A percentile compares a stretch with the other conserved stretches of the same genome.
Conservation (phyloP, 2,329 filamentous ascomycete genomes). For the Chrysosporium keratinophilum region DNA sequence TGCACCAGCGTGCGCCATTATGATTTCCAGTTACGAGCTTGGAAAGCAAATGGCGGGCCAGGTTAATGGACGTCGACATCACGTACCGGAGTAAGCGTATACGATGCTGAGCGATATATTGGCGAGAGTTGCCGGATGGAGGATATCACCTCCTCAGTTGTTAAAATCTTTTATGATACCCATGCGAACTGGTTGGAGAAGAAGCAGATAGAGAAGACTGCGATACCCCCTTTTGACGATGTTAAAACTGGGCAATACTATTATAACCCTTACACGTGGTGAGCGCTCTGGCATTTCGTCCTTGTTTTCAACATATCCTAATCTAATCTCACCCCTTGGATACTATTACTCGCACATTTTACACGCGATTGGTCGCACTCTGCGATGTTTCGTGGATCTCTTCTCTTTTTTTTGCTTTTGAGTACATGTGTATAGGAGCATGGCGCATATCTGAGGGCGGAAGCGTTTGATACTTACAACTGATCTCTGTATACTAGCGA, state of each 20-base stretch:
- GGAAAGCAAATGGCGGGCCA: slow-evolving; percentile 77
- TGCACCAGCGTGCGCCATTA: slow-evolving; percentile 92
- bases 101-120: not conserved
- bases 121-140: not conserved
- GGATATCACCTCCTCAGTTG: too few relatives aligned
- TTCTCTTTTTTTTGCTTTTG: not conserved
- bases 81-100: not conserved
- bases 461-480: not conserved
- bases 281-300: too few relatives aligned
- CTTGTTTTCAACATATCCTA: not conserved
- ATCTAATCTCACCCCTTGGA: not conserved
- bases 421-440: not conserved
- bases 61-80: slow-evolving; percentile 49
- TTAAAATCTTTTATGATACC: too few relatives aligned
- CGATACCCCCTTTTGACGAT: not conserved
- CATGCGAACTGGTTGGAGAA: not conserved
- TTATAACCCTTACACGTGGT: too few relatives aligned
- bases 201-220: not conserved
- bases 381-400: not conserved
- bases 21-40: slow-evolving; percentile 97
- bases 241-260: not conserved
- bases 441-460: not conserved
- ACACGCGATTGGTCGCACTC: too few relatives aligned
- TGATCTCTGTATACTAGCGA: not conserved
- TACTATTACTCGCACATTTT: too few relatives aligned